Evolutionary conservation across 2,329 filamentous ascomycete genomes (phyloP).

Genomic region (Hypocrella siamensis): DNA sequence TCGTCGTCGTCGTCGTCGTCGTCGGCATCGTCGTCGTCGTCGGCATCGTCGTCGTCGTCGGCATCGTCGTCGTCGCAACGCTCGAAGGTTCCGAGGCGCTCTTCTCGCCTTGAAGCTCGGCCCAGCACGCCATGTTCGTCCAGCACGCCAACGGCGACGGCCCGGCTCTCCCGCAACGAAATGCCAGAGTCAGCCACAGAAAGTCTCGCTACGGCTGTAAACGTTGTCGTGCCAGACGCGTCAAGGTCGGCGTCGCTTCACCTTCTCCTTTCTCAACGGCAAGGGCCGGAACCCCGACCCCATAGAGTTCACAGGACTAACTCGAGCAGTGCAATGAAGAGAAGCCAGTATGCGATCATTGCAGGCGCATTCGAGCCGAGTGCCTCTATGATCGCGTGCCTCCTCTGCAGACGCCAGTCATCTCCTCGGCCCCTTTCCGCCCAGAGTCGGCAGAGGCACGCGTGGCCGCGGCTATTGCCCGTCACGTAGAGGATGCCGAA

Average conservation of each 20-base stretch:
- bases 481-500: not conserved
- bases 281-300: not conserved
- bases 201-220: slow-evolving; percentile 9
- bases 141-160: slow-evolving; percentile 3
- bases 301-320: not conserved
- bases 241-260: slow-evolving; percentile 4
- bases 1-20: too few species aligned
- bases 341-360: slow-evolving; percentile 7
- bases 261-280: not conserved
- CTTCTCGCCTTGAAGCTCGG: too few species aligned
- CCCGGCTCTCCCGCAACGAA: slow-evolving; percentile 4
- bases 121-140: slow-evolving; percentile 5
- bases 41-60: too few species aligned
- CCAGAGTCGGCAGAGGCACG: slow-evolving; percentile 3
- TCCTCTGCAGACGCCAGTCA: slow-evolving; percentile 1
- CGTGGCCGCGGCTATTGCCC: slow-evolving; percentile 1
- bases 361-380: slow-evolving; percentile 4
- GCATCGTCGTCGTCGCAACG: too few species aligned
- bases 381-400: slow-evolving; percentile 8
- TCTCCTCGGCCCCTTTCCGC: slow-evolving; percentile 3
- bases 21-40: too few species aligned
- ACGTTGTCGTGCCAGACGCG: slow-evolving; percentile 7
- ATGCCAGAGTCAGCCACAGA: slow-evolving; percentile 7
- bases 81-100: too few species aligned
- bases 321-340: slow-evolving; percentile 6